Base-by-base conservation (phyloP, 768 basidiomycete genomes). In the Amanita thiersii region DNA sequence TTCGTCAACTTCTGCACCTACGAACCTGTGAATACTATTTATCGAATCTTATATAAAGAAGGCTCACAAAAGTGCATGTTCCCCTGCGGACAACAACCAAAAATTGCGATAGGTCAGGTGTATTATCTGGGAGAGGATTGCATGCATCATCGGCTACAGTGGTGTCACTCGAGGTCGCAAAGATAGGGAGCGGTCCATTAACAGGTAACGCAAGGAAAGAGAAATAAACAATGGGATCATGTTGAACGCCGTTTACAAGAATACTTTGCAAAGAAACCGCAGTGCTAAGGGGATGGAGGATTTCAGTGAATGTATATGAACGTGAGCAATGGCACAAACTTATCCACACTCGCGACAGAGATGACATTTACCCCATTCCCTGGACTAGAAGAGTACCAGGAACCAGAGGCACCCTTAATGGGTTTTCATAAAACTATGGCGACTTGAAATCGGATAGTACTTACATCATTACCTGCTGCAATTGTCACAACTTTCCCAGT, bases 401-500 rank as follows among this genome's bases (percentile, higher is more conserved):
- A 67, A 5, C 83, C 82, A 18, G 66, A 66, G 3, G 64, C 52
- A 6, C 78, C 79, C 67, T 69, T n/a, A n/a, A n/a, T n/a, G n/a
- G n/a, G n/a, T n/a, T n/a, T n/a, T n/a, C n/a, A n/a, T n/a, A n/a
- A n/a, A n/a, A n/a, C n/a, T n/a, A n/a, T n/a, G n/a, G n/a, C n/a
- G n/a, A n/a, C n/a, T n/a, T n/a, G 5, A 6, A 25, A 12, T 3
- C n/a, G n/a, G 11, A 23, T n/a, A n/a, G n/a, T 17, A 41, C 24
- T 7, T 38, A 66, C 66, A 29, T 65, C 59, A 41, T 78, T 75
- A 29, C 81, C 81, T 6, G 78, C 77, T 20, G 79, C 71, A 28
- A 79, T 74, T 8, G 75, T 78, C 29, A 85, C 73, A 35, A 81
- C 66, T 50, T 68, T 76, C 5, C 83, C 82, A 19, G 60, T 58